Evolutionary conservation across 2,329 filamentous ascomycete species (phyloP), one percentile per base, ranked within the genome.

Genomic region (Pestalotiopsis sp.): DNA sequence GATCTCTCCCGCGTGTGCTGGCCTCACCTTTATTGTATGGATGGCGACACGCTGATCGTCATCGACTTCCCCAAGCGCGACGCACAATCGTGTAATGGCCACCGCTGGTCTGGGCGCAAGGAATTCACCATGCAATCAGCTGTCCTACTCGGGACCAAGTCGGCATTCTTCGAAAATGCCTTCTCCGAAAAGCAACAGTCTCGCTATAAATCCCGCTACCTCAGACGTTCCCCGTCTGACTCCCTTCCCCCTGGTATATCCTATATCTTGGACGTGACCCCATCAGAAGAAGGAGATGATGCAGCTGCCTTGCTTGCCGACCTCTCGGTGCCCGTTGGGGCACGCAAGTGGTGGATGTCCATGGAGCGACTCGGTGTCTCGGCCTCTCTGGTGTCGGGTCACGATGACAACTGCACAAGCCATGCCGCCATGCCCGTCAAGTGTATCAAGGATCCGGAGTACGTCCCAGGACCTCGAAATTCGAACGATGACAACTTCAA

Each of bases 221-320:
- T n/a, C 27, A 38, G 13, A n/a, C 23, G 31, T 6, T 36, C 31
- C 31, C 31, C 31, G 7, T 36, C 58, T 6, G 17, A 59, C n/a
- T 9, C 27, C 11, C 49, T 67, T 14, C 65, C 65, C 7, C 12
- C 2, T 11, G 85, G 83, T 0, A 79, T 91, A 74, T 84, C 84
- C 68, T 92, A 87, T 71, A 79, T 91, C 20, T 73, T 93, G 45
- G 90, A 93, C 72, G 81, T 92, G 13, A 91, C 89, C 0, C 90
- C 90, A 0, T 84, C 87, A 0, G 78, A 79, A 0, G 86, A 91
- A 74, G 91, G 89, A 1, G 89, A 92, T 2, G 90, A 91, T 13
- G 84, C 89, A 11, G 86, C 90, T 1, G 85, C 87, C 27, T 81
- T 88, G 69, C 82, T 90, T 68, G 87, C 87, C 0, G 85, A 89